Conservation (phyloP, 2,329 filamentous ascomycete species). For the Phialocephala sp. region DNA sequence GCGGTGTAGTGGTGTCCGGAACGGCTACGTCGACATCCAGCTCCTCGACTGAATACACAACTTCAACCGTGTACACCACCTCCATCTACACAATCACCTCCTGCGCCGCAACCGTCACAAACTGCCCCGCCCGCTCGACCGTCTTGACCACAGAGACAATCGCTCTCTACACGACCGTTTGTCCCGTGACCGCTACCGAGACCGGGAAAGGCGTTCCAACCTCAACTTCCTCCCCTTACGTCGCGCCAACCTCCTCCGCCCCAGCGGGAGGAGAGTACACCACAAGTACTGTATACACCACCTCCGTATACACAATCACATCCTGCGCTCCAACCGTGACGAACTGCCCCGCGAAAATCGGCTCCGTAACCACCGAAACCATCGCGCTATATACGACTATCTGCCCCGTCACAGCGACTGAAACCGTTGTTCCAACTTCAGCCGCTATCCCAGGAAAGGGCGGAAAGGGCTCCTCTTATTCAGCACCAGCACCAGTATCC, state of each 20-base stretch:
- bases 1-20: background rate
- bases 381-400: conserved; percentile 46
- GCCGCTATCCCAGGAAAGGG: conserved; percentile 4
- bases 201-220: conserved; percentile 28
- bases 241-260: background rate
- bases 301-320: conserved; percentile 56
- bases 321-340: conserved; percentile 53
- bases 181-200: conserved; percentile 44
- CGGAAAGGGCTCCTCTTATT: background rate
- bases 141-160: conserved; percentile 45
- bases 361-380: conserved; percentile 44
- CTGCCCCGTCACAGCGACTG: conserved; percentile 45
- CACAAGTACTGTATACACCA: conserved; percentile 53
- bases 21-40: background rate
- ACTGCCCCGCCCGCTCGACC: conserved; percentile 54
- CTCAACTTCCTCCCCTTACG: conserved; percentile 3
- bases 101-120: conserved; percentile 52
- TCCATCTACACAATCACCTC: conserved; percentile 56
- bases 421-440: conserved; percentile 27
- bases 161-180: conserved; percentile 47
- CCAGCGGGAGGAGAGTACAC: conserved; percentile 37
- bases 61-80: conserved; percentile 55
- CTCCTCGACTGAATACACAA: conserved; percentile 19
- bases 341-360: conserved; percentile 54
- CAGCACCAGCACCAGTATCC: background rate